Evolutionary conservation across 2,329 filamentous ascomycete genomes (phyloP).

Genomic region (Plectosphaerella cucumerina): DNA sequence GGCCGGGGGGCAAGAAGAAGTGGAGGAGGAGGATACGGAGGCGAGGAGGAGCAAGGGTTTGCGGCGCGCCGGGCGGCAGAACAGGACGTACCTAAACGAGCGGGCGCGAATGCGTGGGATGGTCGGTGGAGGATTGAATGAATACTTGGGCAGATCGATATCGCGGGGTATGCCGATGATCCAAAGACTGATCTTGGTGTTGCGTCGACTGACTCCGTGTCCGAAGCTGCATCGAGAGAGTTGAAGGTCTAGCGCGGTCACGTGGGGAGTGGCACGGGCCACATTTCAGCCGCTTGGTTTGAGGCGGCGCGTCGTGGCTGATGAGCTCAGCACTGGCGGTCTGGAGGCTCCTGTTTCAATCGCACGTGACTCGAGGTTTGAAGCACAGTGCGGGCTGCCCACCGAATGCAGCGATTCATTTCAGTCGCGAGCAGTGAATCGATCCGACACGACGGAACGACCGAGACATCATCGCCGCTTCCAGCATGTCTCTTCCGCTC

Average conservation of each 20-base stretch:
- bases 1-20: constrained; percentile 9
- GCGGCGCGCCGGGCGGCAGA: constrained; percentile 13
- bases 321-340: too few species aligned
- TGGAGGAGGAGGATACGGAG: too few species aligned
- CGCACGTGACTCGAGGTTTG: constrained; percentile 1
- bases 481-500: too few species aligned
- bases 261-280: constrained; percentile 4
- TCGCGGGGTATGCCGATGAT: constrained; percentile 26
- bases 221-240: constrained; percentile 8
- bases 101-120: constrained; percentile 24
- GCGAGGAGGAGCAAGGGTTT: constrained; percentile 6
- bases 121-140: constrained; percentile 30
- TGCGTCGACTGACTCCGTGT: constrained; percentile 4
- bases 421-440: not conserved
- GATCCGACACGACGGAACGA: not conserved
- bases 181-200: constrained; percentile 12
- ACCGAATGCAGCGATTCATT: not conserved
- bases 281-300: constrained; percentile 1
- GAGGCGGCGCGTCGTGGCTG: too few species aligned
- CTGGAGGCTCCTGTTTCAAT: not conserved
- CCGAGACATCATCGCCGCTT: too few species aligned
- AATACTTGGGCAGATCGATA: constrained; percentile 34
- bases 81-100: constrained; percentile 27
- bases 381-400: not conserved
- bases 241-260: constrained; percentile 14